A percentile compares a stretch with the other conserved stretches of the same genome.
Conservation (phyloP, 257 asterid species). For the Gardenia jasminoides region DNA sequence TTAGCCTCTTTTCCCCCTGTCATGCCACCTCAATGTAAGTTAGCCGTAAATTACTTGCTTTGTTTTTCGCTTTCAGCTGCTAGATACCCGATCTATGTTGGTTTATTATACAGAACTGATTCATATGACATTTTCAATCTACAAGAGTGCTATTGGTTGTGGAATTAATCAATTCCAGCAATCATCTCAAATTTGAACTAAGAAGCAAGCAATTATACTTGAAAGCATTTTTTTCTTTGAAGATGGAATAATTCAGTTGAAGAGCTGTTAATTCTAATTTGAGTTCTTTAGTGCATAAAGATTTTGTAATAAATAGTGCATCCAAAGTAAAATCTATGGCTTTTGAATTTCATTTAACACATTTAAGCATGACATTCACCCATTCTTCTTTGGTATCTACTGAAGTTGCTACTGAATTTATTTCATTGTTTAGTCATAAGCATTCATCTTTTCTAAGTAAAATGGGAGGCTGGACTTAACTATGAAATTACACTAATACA, state of each 20-base stretch:
- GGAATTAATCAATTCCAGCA: neutral
- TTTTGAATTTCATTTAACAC: neutral
- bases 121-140: neutral
- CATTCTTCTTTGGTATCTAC: neutral
- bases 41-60: neutral
- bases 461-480: neutral
- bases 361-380: neutral
- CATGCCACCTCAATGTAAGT: slow-evolving; percentile 72
- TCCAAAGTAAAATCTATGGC: neutral
- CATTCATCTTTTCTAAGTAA: neutral
- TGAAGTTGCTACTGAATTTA: neutral
- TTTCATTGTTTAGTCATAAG: neutral
- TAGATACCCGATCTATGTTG: neutral
- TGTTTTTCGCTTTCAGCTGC: neutral
- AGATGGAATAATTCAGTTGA: neutral
- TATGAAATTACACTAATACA: neutral
- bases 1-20: slow-evolving; percentile 64
- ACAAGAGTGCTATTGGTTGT: neutral
- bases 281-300: neutral
- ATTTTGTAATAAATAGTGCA: neutral
- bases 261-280: neutral
- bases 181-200: neutral
- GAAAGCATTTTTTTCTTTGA: neutral
- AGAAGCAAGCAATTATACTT: neutral
- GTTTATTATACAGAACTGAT: neutral